Evolutionary conservation across 495 filamentous ascomycete genomes (phyloP).

Genomic region (Trichoderma virens): DNA sequence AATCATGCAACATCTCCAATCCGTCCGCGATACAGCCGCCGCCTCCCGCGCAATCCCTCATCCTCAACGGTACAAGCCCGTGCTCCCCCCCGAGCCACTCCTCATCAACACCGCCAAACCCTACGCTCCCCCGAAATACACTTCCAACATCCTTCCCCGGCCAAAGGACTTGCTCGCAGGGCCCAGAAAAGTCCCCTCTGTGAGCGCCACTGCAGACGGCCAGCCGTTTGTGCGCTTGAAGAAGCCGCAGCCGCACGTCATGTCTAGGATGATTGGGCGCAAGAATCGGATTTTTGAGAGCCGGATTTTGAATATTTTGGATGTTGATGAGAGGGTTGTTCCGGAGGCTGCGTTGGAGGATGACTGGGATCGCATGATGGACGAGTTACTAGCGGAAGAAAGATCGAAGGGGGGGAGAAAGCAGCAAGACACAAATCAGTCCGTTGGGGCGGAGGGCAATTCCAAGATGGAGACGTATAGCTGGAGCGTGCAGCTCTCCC

Average conservation of each 20-base stretch:
- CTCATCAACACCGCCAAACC: slow-evolving; percentile 22
- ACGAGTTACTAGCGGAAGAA: background rate
- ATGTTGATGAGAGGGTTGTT: slow-evolving; percentile 20
- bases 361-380: slow-evolving; percentile 50
- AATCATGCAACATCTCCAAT: slow-evolving; percentile 18
- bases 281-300: slow-evolving; percentile 34
- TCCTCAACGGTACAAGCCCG: slow-evolving; percentile 6
- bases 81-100: slow-evolving; percentile 13
- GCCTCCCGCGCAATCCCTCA: slow-evolving; percentile 13
- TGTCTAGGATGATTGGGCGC: slow-evolving; percentile 46
- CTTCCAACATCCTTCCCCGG: slow-evolving; percentile 32
- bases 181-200: slow-evolving; percentile 46
- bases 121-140: slow-evolving; percentile 30
- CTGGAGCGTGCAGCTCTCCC: slow-evolving; percentile 1
- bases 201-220: slow-evolving; percentile 47
- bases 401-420: background rate
- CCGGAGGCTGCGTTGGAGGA: slow-evolving; percentile 50
- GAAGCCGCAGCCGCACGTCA: slow-evolving; percentile 54
- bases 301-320: slow-evolving; percentile 22
- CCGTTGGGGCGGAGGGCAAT: background rate
- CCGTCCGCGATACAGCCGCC: slow-evolving; percentile 13
- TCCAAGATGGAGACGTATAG: slow-evolving; percentile 1
- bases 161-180: slow-evolving; percentile 32
- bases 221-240: slow-evolving; percentile 58
- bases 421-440: background rate